These are phyloP conservation scores for Candida nemodendra DNA, from an alignment of 805 yeast genomes.

Conservation along the genomic window DNA sequence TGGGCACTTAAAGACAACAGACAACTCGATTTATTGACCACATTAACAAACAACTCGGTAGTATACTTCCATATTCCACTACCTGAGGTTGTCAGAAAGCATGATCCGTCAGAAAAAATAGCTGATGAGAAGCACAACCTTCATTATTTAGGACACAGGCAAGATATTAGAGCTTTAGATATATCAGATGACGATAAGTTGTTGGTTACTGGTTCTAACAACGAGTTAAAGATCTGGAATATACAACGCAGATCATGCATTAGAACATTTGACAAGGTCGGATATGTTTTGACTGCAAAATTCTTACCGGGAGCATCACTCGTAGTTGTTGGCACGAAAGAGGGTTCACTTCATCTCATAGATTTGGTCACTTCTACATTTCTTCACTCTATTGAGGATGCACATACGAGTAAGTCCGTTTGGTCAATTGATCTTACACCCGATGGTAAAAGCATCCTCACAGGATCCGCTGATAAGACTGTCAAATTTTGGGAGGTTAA, in stretches of 20 bases:
- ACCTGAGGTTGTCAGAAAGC: conserved; percentile 58
- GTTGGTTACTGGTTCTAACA: conserved; percentile 88
- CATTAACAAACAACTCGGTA: conserved; percentile 71
- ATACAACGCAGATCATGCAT: conserved; percentile 68
- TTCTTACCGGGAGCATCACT: conserved; percentile 91
- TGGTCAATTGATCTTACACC: conserved; percentile 89
- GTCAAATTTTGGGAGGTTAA: conserved; percentile 88
- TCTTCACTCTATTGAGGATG: conserved; percentile 66
- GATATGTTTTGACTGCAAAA: conserved; percentile 76
- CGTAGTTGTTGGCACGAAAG: conserved; percentile 83
- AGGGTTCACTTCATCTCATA: conserved; percentile 78
- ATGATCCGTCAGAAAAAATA: conserved; percentile 40
- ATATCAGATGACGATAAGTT: conserved; percentile 78
- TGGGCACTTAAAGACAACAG: conserved; percentile 57
- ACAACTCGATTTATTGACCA: conserved; percentile 56
- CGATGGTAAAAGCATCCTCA: conserved; percentile 80
- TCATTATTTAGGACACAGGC: conserved; percentile 83
- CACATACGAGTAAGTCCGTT: conserved; percentile 71
- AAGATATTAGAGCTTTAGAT: conserved; percentile 82
- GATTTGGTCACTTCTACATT: conserved; percentile 83
- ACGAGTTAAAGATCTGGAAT: conserved; percentile 88
- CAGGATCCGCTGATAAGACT: conserved; percentile 92
- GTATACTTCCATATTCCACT: conserved; percentile 61
- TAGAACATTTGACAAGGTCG: conserved; percentile 78
- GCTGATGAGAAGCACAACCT: conserved; percentile 51